These are phyloP conservation scores for Geosmithia morbida DNA, from an alignment of 2,329 filamentous ascomycete genomes.

Conservation along the genomic window DNA sequence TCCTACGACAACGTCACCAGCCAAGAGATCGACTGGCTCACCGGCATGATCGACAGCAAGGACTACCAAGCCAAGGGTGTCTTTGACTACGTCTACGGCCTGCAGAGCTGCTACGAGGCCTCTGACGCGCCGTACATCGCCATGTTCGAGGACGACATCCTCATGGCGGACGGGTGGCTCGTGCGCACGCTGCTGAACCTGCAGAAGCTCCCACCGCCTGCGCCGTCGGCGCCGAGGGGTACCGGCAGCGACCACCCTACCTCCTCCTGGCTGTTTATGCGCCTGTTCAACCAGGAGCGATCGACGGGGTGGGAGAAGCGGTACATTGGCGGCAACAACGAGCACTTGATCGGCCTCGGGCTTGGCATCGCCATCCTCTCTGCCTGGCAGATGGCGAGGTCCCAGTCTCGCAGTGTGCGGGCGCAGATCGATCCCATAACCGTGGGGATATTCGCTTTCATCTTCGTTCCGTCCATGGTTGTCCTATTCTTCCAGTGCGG, in stretches of 20 bases:
- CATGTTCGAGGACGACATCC: slow-evolving; percentile 55
- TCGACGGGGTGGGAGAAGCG: slow-evolving; percentile 1
- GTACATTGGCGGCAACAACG: slow-evolving; percentile 1
- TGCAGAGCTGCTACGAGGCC: slow-evolving; percentile 9
- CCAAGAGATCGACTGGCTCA: not conserved
- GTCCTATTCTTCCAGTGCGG: slow-evolving; percentile 2
- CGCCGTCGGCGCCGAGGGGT: not conserved
- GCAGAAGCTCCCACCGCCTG: slow-evolving; percentile 6
- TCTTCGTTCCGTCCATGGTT: slow-evolving; percentile 1
- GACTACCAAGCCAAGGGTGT: slow-evolving; percentile 2
- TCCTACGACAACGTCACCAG: not conserved
- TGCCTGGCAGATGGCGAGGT: not conserved
- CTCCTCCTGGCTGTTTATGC: slow-evolving; percentile 55
- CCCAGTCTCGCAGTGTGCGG: not conserved
- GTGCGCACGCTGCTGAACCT: slow-evolving; percentile 65
- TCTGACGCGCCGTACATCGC: slow-evolving; percentile 39
- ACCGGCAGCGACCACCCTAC: slow-evolving; percentile 29
- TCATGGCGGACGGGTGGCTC: slow-evolving; percentile 79
- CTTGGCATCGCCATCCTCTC: not conserved
- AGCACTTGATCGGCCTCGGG: not conserved
- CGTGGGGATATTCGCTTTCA: not conserved
- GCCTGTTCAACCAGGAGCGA: slow-evolving; percentile 35
- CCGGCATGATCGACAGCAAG: not conserved
- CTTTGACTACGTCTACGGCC: slow-evolving; percentile 1
- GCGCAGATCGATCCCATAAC: not conserved